These are phyloP conservation scores for Danielia reshetovae DNA, from an alignment of 805 yeast genomes.

Conservation along the genomic window DNA sequence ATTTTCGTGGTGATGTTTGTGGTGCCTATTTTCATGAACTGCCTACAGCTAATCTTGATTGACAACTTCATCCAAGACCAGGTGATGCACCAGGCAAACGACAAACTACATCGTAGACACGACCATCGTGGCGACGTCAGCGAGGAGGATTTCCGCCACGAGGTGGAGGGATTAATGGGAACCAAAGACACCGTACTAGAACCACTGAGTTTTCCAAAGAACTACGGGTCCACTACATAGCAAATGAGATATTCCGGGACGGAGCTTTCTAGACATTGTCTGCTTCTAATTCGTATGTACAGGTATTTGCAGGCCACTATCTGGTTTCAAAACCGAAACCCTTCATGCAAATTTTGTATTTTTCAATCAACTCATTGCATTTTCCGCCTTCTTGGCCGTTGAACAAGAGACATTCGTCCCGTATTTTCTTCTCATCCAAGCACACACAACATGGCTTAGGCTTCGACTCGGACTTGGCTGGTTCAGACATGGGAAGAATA, in stretches of 20 bases:
- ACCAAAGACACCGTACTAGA: background rate
- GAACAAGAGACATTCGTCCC: conserved; percentile 84
- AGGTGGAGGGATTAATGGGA: background rate
- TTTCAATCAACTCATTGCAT: conserved; percentile 65
- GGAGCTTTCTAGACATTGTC: no score
- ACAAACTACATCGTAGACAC: background rate
- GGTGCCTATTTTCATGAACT: conserved; percentile 69
- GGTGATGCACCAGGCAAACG: conserved; percentile 31
- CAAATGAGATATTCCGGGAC: no score
- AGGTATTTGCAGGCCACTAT: no score
- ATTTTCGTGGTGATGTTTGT: conserved; percentile 83
- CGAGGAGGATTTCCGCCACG: background rate
- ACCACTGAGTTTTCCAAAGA: no score
- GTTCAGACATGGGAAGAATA: conserved; percentile 7
- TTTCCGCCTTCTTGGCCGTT: conserved; percentile 82
- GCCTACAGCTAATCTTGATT: conserved; percentile 67
- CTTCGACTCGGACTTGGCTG: conserved; percentile 32
- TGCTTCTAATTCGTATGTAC: no score
- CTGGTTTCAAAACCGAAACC: conserved; percentile 74
- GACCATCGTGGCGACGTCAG: background rate
- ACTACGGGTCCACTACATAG: no score
- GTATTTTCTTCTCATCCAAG: conserved; percentile 67
- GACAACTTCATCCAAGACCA: conserved; percentile 71
- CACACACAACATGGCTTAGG: conserved; percentile 98
- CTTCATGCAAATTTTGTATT: conserved; percentile 87